Evolutionary conservation across 1,284 basidiomycete species (phyloP), one percentile per base, ranked within the genome.

Genomic region (Rhodofomes roseus): DNA sequence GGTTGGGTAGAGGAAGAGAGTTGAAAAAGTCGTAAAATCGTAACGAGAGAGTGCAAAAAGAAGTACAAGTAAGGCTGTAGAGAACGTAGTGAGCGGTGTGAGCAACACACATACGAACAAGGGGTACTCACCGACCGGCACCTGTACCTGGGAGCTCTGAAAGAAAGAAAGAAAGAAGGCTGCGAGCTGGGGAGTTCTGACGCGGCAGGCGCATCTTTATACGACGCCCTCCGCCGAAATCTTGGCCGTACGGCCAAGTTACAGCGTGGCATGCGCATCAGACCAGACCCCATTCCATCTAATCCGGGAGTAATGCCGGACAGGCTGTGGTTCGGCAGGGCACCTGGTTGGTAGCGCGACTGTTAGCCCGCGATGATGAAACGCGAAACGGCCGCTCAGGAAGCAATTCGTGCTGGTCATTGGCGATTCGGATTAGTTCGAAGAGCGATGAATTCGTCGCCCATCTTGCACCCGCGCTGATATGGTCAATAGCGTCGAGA

Each of bases 141-240:
- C 50, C 50, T 52, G 50, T 52, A 52, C 50, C 34, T 52, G 50
- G 50, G 34, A 52, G 50, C 50, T 52, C 50, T 37, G 34, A 52
- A 52, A 52, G 29, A 37, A 44, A 22, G 50, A 48, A 48, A 27
- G 25, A 23, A 48, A 37, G 14, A 48, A 37, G 50, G 50, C 50
- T 52, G 34, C 50, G 50, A 52, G 50, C 50, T 52, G 50, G 22
- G 48, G 50, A n/a, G 29, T 6, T 16, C 18, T 7, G 34, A 52
- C 12, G 31, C 50, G 50, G 14, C 50, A n/a, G 3, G n/a, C 29
- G 20, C 20, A 7, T 1, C n/a, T 52, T 52, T 52, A 52, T 52
- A 52, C 50, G 31, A 29, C 31, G 27, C 36, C 50, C 18, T 8
- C 18, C 18, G 18, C 12, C 20, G 23, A 52, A 52, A 5, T n/a